Evolutionary conservation across 1,139 yeast species (phyloP), one percentile per base, ranked within the genome.

Genomic region (Kluyveromyces marxianus): DNA sequence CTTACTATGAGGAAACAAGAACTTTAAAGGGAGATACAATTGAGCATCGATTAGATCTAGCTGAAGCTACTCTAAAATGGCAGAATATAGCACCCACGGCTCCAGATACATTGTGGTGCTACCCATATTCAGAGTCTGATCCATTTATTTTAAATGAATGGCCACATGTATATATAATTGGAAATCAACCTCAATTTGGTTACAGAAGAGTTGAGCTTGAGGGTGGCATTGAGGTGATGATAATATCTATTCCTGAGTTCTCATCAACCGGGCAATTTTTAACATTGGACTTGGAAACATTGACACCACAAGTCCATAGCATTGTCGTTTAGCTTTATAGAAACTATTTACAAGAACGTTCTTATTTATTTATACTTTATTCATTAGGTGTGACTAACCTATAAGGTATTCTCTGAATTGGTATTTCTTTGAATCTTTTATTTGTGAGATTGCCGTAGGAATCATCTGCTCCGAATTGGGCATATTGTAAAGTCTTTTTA

Each of bases 11-110:
- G 3, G 58, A 54, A 28, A 38, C 50, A 37, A 39, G 50, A 6
- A 52, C 55, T 2, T 57, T 59, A 24, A 51, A 51, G 10, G 53
- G 56, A 4, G 59, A 53, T 28, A 53, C 61, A 7, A 66, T 66
- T 4, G 66, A 68, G 10, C 61, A 66, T 14, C 59, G 82, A 44
- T 54, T 79, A 14, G 72, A 75, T 26, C 69, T 88, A 54, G 74
- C 89, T 71, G 84, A 81, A 54, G 73, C 80, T 5, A 83, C 86
- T 1, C 63, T 94, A 36, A 68, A 71, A 45, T 92, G 97, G 96
- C 92, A 88, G 55, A 87, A 87, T 56, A 71, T 87, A 35, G 83
- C 88, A 0, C 98, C 98, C 2, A 89, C 97, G 0, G 95, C 96
- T 1, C 99, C 99, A 0, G 98, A 92, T 59, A 94, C 99, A 0